phyloP scores from a whole-genome alignment of 306 rosid genomes.

The Astragalus membranaceus region DNA sequence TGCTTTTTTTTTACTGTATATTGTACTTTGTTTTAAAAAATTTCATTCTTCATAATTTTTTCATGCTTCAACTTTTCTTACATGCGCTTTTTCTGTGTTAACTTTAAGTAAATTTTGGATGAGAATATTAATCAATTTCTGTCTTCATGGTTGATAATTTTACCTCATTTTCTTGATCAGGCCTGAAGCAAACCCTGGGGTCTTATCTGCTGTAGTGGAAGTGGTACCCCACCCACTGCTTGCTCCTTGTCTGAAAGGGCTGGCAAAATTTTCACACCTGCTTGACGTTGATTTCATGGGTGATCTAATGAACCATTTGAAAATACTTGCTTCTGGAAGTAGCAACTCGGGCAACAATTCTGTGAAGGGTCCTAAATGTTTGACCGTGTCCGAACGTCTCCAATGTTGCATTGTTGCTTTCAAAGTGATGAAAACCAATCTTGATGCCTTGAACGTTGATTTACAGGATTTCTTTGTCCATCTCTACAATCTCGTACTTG shows the following conservation, averaged over 20 bases:
- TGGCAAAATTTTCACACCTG: constrained; percentile 82
- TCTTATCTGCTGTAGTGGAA: constrained; percentile 30
- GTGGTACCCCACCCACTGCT: constrained; percentile 64
- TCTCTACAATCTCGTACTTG: constrained; percentile 84
- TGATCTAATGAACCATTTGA: constrained; percentile 75
- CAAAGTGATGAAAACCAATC: constrained; percentile 92
- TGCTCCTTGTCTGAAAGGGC: constrained; percentile 82
- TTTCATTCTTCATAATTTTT: background rate
- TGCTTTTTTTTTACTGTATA: background rate
- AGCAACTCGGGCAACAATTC: constrained; percentile 29
- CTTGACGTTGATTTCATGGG: constrained; percentile 91
- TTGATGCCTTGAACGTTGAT: constrained; percentile 91
- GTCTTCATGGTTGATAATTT: constrained; percentile 20
- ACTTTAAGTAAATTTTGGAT: background rate
- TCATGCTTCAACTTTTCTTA: background rate
- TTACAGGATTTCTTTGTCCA: constrained; percentile 81
- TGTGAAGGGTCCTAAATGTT: constrained; percentile 37
- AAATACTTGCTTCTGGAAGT: constrained; percentile 62
- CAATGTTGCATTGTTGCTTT: constrained; percentile 92
- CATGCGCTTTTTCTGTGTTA: background rate
- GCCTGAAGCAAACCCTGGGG: constrained; percentile 41
- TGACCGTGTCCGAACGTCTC: constrained; percentile 85
- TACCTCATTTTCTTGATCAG: constrained; percentile 36
- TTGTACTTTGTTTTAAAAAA: background rate
- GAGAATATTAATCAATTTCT: constrained; percentile 6